Base-by-base conservation (phyloP, 306 rosid genomes). In the Comarum palustre region DNA sequence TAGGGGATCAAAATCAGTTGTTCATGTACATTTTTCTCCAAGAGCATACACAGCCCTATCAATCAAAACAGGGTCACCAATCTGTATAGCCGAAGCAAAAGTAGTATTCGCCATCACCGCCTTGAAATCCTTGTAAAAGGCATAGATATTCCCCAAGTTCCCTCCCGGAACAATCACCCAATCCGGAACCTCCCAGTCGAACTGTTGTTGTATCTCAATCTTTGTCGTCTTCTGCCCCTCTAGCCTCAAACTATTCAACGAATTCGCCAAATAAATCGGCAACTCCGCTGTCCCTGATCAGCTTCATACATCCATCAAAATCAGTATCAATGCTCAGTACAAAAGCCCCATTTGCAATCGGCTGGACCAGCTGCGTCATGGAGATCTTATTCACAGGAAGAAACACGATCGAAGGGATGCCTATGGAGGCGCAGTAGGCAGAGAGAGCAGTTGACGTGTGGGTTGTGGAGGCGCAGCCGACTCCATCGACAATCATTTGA, bases 111-210 rank as follows among this genome's bases (percentile, higher is more conserved):
- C 94, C 73, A 61, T 86, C 72, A 89, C 84, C 0, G 96, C 72
- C 50, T 76, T 69, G 73, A 87, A 92, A 0, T 92, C 89, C 55
- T 92, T 92, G 80, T 92, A 88, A 54, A 92, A 92, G 0, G 96
- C 97, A 66, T 88, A 92, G 0, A 92, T 92, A 52, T 90, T 90
- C 1, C 94, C 97, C 0, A 92, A 77, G 70, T 90, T 92, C 0
- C 97, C 97, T 2, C 94, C 92, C 0, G 96, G 97, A 14, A 92
- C 81, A 31, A 92, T 86, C 8, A 92, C 97, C 97, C 97, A 92
- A 73, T 92, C 90, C 0, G 97, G 96, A 0, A 92, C 97, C 63
- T 84, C 80, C 97, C 97, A 92, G 48, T 92, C 86, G 38, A 90
- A 90, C 66, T 90, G 96, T 85, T 90, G 96, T 41, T 88, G 65